Evolutionary conservation across 179 eudicot species (phyloP).

Genomic region (Sideroxylon spinosum): DNA sequence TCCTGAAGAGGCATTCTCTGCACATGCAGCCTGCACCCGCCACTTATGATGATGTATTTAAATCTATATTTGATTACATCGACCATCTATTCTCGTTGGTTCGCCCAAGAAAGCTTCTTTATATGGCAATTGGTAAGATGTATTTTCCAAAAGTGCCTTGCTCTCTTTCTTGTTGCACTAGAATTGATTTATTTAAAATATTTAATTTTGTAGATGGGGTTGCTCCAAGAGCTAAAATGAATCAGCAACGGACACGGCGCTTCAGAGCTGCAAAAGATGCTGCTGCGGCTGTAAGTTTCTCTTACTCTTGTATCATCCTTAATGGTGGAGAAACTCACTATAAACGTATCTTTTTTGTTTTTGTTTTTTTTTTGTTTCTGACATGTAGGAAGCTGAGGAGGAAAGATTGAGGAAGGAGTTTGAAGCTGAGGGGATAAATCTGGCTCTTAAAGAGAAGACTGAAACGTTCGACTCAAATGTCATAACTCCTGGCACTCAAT

Average conservation of each 20-base stretch:
- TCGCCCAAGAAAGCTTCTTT: slow-evolving; percentile 93
- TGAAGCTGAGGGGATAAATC: slow-evolving; percentile 59
- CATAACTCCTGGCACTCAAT: slow-evolving; percentile 93
- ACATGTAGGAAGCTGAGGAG: slow-evolving; percentile 80
- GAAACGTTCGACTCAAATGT: slow-evolving; percentile 95
- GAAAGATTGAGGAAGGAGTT: slow-evolving; percentile 67
- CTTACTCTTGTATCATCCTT: neutral
- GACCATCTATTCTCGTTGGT: slow-evolving; percentile 81
- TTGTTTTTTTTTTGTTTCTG: slow-evolving; percentile 11
- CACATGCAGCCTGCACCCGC: slow-evolving; percentile 80
- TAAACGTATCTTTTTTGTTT: no score
- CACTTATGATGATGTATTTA: slow-evolving; percentile 84
- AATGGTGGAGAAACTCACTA: neutral
- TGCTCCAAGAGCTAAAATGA: slow-evolving; percentile 99
- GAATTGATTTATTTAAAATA: slow-evolving; percentile 12
- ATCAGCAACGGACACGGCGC: slow-evolving; percentile 95
- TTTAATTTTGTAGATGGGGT: slow-evolving; percentile 67
- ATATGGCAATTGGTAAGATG: slow-evolving; percentile 84
- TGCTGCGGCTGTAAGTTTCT: slow-evolving; percentile 74
- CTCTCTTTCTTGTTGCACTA: slow-evolving; percentile 9
- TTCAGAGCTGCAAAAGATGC: slow-evolving; percentile 99
- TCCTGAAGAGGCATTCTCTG: slow-evolving; percentile 4
- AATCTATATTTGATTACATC: slow-evolving; percentile 82
- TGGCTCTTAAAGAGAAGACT: slow-evolving; percentile 53
- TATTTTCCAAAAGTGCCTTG: neutral